A percentile compares a stretch with the other conserved stretches of the same genome.
Evolutionary conservation across 2,329 filamentous ascomycete genomes (phyloP).

Genomic region (Phoma sp.): DNA sequence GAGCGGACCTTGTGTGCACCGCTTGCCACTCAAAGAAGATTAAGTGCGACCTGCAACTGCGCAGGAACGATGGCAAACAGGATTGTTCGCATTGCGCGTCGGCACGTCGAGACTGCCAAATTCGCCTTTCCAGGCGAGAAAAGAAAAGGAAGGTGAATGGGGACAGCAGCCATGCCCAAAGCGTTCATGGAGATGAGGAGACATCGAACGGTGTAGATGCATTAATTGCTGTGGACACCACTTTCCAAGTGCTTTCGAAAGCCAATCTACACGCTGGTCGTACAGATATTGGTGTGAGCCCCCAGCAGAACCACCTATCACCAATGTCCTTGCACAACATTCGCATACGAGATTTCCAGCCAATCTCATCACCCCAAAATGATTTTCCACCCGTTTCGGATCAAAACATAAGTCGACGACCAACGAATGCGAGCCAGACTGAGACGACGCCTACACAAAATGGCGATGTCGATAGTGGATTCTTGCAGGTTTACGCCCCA

Average conservation of each 20-base stretch:
- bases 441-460: constrained; percentile 26
- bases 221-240: constrained; percentile 20
- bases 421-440: constrained; percentile 13
- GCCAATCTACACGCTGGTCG: background rate
- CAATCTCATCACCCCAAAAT: constrained; percentile 14
- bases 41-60: constrained; percentile 28
- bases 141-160: constrained; percentile 19
- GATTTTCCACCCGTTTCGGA: constrained; percentile 5
- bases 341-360: constrained; percentile 2
- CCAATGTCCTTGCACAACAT: constrained; percentile 13
- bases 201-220: constrained; percentile 21
- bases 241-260: constrained; percentile 9
- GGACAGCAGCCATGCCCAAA: background rate
- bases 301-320: constrained; percentile 11
- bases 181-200: background rate
- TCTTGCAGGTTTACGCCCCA: constrained; percentile 26
- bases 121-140: constrained; percentile 27
- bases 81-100: constrained; percentile 23
- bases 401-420: background rate
- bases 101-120: constrained; percentile 17
- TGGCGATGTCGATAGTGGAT: constrained; percentile 28
- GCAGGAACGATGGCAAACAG: constrained; percentile 19
- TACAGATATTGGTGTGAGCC: background rate
- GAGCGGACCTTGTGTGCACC: constrained; percentile 30
- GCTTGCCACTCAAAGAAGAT: constrained; percentile 31